Conservation (phyloP, 2,329 filamentous ascomycete genomes). For the Ascochyta fabae region DNA sequence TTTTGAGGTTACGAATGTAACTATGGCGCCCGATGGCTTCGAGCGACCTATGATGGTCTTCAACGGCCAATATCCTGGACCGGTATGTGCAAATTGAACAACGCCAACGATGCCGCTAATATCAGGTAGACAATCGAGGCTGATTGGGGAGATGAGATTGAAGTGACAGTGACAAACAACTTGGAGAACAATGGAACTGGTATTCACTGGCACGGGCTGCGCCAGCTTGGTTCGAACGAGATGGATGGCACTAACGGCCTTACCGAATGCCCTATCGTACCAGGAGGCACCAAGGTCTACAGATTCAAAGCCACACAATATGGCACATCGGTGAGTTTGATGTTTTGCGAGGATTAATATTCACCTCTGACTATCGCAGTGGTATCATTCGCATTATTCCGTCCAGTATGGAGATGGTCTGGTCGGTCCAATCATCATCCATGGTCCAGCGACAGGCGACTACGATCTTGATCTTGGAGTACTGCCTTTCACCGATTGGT, state of each 20-base stretch:
- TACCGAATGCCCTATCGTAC: constrained; percentile 72
- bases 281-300: constrained; percentile 53
- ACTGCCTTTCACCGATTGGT: constrained; percentile 50
- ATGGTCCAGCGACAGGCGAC: constrained; percentile 49
- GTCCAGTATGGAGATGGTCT: constrained; percentile 52
- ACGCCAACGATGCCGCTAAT: constrained; percentile 15
- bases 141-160: constrained; percentile 51
- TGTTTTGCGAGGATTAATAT: constrained; percentile 36
- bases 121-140: constrained; percentile 50
- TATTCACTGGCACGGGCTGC: constrained; percentile 61
- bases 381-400: constrained; percentile 53
- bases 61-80: constrained; percentile 57
- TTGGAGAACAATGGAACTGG: constrained; percentile 55
- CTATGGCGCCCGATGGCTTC: constrained; percentile 56
- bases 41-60: constrained; percentile 49
- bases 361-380: constrained; percentile 52
- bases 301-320: constrained; percentile 47
- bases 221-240: constrained; percentile 51
- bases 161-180: constrained; percentile 47
- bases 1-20: constrained; percentile 53
- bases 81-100: constrained; percentile 46
- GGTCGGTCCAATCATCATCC: constrained; percentile 51
- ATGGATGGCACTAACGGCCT: constrained; percentile 57
- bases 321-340: constrained; percentile 37
- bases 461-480: constrained; percentile 55